These are phyloP conservation scores for Leptoxyphium fumago DNA, from an alignment of 2,329 filamentous ascomycete genomes.

Conservation along the genomic window DNA sequence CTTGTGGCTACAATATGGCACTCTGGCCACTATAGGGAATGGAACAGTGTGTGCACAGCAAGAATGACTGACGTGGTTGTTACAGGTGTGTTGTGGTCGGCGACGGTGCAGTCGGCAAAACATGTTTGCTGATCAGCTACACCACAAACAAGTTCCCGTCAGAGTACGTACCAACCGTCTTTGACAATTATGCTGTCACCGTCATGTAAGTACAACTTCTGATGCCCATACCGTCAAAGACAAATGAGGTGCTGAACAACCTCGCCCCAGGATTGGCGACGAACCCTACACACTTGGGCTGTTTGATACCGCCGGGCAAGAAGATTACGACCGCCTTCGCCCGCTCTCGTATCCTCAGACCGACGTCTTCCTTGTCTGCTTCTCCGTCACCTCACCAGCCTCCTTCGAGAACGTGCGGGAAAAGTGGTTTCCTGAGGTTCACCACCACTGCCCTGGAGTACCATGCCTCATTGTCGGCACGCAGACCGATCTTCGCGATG, in stretches of 20 bases:
- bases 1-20: too few species aligned
- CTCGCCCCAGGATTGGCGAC: conserved; percentile 70
- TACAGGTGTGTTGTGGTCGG: conserved; percentile 92
- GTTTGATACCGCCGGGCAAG: conserved; percentile 97
- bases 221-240: too few species aligned
- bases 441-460: conserved; percentile 95
- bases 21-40: too few species aligned
- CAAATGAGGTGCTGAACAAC: not conserved
- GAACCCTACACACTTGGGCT: conserved; percentile 95
- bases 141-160: conserved; percentile 99
- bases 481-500: conserved; percentile 89
- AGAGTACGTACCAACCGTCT: conserved; percentile 98
- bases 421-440: conserved; percentile 98
- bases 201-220: conserved; percentile 68
- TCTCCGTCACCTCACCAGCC: conserved; percentile 91
- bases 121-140: conserved; percentile 96
- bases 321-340: conserved; percentile 96
- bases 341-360: conserved; percentile 96
- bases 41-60: too few species aligned
- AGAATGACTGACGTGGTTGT: not conserved
- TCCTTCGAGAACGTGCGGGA: conserved; percentile 98
- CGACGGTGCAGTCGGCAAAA: conserved; percentile 98
- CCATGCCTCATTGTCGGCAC: conserved; percentile 96
- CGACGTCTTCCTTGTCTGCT: conserved; percentile 97
- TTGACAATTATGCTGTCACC: conserved; percentile 99